Evolutionary conservation across 1,284 basidiomycete genomes (phyloP), one percentile per base, ranked within the genome.

Genomic region (Rhodotorula glutinis): DNA sequence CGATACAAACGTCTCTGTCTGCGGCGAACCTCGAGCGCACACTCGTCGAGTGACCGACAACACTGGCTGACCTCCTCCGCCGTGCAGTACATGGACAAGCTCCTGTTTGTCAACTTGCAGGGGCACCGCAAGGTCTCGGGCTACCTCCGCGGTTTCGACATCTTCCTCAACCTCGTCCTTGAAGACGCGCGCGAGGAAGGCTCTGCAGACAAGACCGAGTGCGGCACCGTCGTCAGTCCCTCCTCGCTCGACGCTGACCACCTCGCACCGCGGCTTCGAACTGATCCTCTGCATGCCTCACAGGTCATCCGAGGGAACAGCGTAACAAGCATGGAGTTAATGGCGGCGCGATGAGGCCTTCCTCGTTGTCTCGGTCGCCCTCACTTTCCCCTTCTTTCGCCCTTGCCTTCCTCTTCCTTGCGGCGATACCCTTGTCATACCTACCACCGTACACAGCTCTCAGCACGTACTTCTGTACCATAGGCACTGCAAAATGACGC

Each of bases 151-250:
- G 96, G 96, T 47, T 98, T 95, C 80, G 96, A 98, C 83, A 89
- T 99, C 75, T 99, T 99, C 83, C 83, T 99, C 79, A 99, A 99
- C 80, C 85, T 99, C 52, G 95, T 98, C 68, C 87, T 99, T 77
- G 95, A 98, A 79, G 91, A 98, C 76, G 91, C 92, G 21, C 81
- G 88, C 75, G 96, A 99, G 81, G 94, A 98, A 82, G 87, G 77
- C 13, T 67, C 73, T 25, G 74, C 88, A 0, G 88, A 93, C 82
- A 92, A 91, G 79, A 88, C 88, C 75, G 87, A 88, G 25, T 89
- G 92, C 74, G 93, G 92, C 41, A 92, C 90, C 70, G 88, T 94
- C 62, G 93, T 96, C 79, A 77, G 91, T 84, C 25, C 9, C 19
- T n/a, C 19, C 4, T 11, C 21, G 1, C 27, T 7, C 4, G 21